Conservation (phyloP, 345 rosid species). For the Bruguiera gymnorhiza region DNA sequence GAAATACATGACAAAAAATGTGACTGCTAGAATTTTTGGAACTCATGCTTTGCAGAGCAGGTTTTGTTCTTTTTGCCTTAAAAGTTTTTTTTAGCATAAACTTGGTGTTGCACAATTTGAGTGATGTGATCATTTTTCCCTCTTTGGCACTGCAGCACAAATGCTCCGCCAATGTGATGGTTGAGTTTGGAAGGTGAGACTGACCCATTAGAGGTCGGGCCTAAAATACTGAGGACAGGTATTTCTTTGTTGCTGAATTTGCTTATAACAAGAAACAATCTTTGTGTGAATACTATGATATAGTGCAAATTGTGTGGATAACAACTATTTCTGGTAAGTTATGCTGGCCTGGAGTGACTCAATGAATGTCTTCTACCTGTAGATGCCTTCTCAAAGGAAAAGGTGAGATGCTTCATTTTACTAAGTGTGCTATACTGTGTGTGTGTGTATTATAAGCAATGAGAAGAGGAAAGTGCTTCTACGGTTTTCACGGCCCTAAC, state of each 20-base stretch:
- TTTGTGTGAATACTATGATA: neutral
- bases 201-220: constrained; percentile 72
- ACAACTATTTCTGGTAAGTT: neutral
- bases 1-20: constrained; percentile 70
- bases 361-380: neutral
- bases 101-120: neutral
- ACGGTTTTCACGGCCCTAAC: too few relatives aligned
- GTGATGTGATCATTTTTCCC: neutral
- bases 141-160: constrained; percentile 53
- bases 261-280: neutral
- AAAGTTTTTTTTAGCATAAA: neutral
- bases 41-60: constrained; percentile 79
- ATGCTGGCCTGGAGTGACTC: neutral
- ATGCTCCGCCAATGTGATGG: constrained; percentile 84
- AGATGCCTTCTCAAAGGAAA: too few relatives aligned
- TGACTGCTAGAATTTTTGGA: constrained; percentile 79
- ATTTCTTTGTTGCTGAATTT: neutral
- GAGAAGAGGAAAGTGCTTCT: too few relatives aligned
- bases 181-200: constrained; percentile 88
- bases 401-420: constrained; percentile 42
- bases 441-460: too few relatives aligned
- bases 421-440: too few relatives aligned
- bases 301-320: neutral
- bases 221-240: neutral
- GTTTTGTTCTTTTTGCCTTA: constrained; percentile 21